Percentiles rank a stretch among this genome's conserved stretches.
phyloP scores from a whole-genome alignment of 805 yeast genomes.

The Lipomyces sp. region DNA sequence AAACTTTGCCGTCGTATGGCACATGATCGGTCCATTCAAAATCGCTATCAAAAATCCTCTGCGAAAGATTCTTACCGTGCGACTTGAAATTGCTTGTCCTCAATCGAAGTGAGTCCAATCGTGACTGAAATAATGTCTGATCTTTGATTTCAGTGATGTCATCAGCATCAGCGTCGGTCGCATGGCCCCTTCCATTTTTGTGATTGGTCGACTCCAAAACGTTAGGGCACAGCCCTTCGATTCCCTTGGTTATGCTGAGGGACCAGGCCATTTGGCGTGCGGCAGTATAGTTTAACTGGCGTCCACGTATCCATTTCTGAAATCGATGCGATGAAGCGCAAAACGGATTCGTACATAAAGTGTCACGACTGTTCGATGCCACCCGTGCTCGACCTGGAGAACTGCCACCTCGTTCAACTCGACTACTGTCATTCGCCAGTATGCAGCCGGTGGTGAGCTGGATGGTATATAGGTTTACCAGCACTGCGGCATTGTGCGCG shows the following conservation, averaged over 20 bases:
- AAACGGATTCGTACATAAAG: constrained; percentile 3
- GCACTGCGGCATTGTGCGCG: neutral
- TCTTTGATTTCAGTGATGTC: neutral
- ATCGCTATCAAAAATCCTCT: neutral
- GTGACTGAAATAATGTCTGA: neutral
- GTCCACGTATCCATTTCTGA: neutral
- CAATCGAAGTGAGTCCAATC: too few relatives aligned
- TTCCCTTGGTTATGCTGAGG: constrained; percentile 2
- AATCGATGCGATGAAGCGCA: constrained; percentile 18
- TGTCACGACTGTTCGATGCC: too few relatives aligned
- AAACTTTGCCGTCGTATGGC: constrained; percentile 5
- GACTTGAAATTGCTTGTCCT: too few relatives aligned
- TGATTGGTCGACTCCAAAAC: neutral
- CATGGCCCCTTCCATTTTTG: neutral
- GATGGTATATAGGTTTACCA: constrained; percentile 1
- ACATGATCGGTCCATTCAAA: neutral
- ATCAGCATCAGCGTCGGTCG: neutral
- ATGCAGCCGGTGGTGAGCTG: constrained; percentile 10
- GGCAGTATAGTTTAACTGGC: neutral
- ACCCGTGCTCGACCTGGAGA: too few relatives aligned
- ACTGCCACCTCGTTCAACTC: too few relatives aligned
- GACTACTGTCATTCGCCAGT: neutral
- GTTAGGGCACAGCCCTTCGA: constrained; percentile 3
- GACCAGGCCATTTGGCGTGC: constrained; percentile 21
- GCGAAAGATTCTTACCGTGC: neutral